phyloP scores from a whole-genome alignment of 1,284 basidiomycete genomes.

The Pterulicium gracile region DNA sequence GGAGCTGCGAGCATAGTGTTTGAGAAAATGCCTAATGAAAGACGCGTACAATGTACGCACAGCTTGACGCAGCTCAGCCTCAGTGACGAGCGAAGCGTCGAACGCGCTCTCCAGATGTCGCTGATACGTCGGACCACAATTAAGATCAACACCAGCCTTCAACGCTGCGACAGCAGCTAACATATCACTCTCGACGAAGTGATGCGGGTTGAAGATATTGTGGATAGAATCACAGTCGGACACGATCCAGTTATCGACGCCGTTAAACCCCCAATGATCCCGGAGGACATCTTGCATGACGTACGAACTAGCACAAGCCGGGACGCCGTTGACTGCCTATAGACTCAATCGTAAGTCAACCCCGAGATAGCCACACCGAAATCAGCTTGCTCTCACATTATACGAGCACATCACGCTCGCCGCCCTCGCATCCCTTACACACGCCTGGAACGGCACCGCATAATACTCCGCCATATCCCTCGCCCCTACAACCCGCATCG shows the following conservation, averaged over 20 bases:
- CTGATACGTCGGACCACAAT: conserved; percentile 40
- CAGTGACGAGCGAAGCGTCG: conserved; percentile 32
- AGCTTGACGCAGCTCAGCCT: conserved; percentile 29
- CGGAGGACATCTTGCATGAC: conserved; percentile 39
- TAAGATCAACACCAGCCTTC: conserved; percentile 43
- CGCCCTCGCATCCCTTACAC: conserved; percentile 46
- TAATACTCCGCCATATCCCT: conserved; percentile 48
- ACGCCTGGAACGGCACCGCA: conserved; percentile 41
- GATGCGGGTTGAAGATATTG: conserved; percentile 38
- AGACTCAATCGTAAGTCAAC: too few relatives aligned
- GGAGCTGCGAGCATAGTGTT: too few relatives aligned
- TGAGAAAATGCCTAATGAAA: conserved; percentile 36
- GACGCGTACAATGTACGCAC: conserved; percentile 38
- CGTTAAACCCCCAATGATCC: conserved; percentile 38
- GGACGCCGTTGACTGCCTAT: conserved; percentile 42
- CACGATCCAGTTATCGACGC: conserved; percentile 38
- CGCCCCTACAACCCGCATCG: conserved; percentile 37
- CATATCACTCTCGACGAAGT: conserved; percentile 30
- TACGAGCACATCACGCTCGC: conserved; percentile 51
- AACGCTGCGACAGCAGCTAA: conserved; percentile 38
- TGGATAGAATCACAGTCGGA: conserved; percentile 27
- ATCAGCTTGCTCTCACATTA: conserved; percentile 29
- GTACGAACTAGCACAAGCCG: conserved; percentile 40
- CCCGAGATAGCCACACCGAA: too few relatives aligned
- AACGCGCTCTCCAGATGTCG: conserved; percentile 33